Evolutionary conservation across 257 asterid species (phyloP).

Genomic region (Salvia hispanica): DNA sequence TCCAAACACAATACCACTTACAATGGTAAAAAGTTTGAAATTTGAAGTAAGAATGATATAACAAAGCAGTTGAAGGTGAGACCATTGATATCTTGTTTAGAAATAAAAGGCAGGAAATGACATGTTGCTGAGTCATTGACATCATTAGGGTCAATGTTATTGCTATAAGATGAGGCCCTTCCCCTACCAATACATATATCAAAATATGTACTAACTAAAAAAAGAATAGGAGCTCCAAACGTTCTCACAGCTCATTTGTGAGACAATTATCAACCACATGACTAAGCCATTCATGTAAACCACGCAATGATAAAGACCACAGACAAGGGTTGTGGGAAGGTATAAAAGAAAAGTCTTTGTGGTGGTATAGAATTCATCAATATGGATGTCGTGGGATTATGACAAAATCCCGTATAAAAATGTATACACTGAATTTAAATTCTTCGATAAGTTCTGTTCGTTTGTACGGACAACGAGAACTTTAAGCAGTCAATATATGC

Average conservation of each 20-base stretch:
- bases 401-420: background rate
- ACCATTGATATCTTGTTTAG: background rate
- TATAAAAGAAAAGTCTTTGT: background rate
- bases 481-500: slow-evolving; percentile 14
- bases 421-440: background rate
- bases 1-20: no score
- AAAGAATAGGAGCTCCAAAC: background rate
- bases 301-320: background rate
- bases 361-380: background rate
- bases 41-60: no score
- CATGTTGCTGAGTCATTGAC: background rate
- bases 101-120: background rate
- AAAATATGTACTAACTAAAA: background rate
- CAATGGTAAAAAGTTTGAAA: no score
- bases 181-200: no score
- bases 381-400: background rate
- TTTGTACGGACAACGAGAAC: background rate
- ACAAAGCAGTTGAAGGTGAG: no score
- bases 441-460: background rate
- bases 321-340: background rate
- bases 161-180: no score
- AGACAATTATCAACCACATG: slow-evolving; percentile 3
- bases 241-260: slow-evolving; percentile 1
- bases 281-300: background rate
- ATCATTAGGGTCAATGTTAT: background rate